Percentiles rank a stretch among this genome's conserved stretches.
These are phyloP conservation scores for Hyparrhenia diplandra DNA, from an alignment of 176 grass and related monocot genomes.

Conservation along the genomic window DNA sequence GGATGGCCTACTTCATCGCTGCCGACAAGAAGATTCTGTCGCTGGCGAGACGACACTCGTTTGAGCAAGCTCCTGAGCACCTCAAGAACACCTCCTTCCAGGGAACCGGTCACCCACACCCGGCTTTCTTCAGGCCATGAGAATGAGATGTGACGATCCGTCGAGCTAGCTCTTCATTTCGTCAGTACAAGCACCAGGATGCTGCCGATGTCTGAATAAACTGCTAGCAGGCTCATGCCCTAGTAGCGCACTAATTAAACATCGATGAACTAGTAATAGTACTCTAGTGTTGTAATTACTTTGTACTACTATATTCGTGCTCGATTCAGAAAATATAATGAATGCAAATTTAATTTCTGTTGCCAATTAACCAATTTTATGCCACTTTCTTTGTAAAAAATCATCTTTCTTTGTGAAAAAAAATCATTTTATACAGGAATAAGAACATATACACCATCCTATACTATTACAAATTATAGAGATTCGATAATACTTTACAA, in stretches of 20 bases:
- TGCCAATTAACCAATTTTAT: not conserved
- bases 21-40: slow-evolving; percentile 70
- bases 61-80: slow-evolving; percentile 11
- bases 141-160: not conserved
- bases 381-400: too few species aligned
- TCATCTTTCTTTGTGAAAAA: too few species aligned
- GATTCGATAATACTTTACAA: too few species aligned
- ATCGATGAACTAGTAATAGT: too few species aligned
- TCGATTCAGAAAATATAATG: not conserved
- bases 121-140: slow-evolving; percentile 36
- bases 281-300: not conserved
- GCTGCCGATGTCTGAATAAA: not conserved
- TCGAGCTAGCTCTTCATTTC: not conserved
- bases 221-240: not conserved
- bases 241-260: not conserved
- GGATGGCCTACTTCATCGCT: slow-evolving; percentile 72
- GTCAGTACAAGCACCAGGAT: not conserved
- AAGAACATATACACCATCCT: too few species aligned
- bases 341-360: not conserved
- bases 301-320: not conserved
- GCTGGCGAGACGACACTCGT: slow-evolving; percentile 54
- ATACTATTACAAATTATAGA: too few species aligned
- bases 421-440: too few species aligned
- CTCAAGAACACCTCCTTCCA: slow-evolving; percentile 46
- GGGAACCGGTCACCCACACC: not conserved